Evolutionary conservation across 352 stramenopile species (phyloP).

Genomic region (Phytophthora pseudosyringae): DNA sequence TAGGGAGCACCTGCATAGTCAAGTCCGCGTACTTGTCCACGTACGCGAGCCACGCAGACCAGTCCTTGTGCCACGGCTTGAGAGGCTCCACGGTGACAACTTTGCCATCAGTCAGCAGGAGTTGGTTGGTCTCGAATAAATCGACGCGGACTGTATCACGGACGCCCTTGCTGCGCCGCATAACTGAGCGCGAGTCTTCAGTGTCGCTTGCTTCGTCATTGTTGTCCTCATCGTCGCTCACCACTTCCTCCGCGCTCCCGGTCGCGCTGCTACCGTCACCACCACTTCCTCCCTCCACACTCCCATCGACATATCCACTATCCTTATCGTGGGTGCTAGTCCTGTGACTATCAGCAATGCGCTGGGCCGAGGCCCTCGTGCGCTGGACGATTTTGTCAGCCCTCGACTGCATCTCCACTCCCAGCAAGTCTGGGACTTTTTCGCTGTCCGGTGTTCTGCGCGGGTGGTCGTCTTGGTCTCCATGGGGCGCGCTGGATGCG

Average conservation of each 20-base stretch:
- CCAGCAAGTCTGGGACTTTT: no score
- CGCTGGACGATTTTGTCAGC: no score
- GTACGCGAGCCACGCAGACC: background rate
- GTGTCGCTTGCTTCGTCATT: background rate
- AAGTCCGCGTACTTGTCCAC: background rate
- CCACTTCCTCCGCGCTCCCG: background rate
- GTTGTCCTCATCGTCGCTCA: background rate
- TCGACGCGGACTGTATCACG: background rate
- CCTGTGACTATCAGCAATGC: no score
- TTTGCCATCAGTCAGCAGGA: background rate
- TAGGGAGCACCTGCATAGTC: background rate
- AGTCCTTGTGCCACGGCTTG: background rate
- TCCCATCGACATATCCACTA: no score
- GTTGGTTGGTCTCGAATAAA: background rate
- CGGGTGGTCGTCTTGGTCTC: no score
- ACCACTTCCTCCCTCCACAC: no score
- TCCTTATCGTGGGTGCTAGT: no score
- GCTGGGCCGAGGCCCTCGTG: no score
- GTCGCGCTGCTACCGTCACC: no score
- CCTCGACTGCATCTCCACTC: background rate
- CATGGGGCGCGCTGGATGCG: no score
- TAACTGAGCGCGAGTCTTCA: background rate
- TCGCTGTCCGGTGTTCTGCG: no score
- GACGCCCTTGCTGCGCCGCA: background rate
- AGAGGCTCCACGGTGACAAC: background rate